Evolutionary conservation across 2,329 filamentous ascomycete genomes (phyloP).

Genomic region (Pseudogymnoascus sp.): DNA sequence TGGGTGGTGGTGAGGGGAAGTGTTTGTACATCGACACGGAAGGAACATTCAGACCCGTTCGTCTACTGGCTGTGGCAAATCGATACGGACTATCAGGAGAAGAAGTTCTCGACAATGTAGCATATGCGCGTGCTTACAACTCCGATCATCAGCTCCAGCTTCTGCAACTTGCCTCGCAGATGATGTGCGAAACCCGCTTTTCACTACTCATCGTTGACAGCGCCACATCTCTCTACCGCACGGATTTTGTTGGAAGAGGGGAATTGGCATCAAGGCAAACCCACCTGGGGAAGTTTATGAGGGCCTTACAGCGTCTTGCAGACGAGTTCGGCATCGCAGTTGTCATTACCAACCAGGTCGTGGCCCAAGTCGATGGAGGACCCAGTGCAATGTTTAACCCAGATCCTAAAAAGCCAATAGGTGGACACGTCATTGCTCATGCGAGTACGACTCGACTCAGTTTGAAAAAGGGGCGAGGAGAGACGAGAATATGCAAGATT

Average conservation of each 20-base stretch:
- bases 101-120: slow-evolving; percentile 96
- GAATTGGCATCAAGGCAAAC: slow-evolving; percentile 91
- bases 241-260: slow-evolving; percentile 92
- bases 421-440: slow-evolving; percentile 97
- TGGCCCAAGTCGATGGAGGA: slow-evolving; percentile 94
- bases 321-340: slow-evolving; percentile 93
- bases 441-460: slow-evolving; percentile 92
- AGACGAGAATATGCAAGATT: slow-evolving; percentile 97
- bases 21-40: slow-evolving; percentile 98
- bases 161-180: slow-evolving; percentile 86
- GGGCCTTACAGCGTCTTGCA: slow-evolving; percentile 68
- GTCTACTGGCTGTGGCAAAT: slow-evolving; percentile 84
- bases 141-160: slow-evolving; percentile 95
- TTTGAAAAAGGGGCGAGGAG: slow-evolving; percentile 87
- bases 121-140: slow-evolving; percentile 96
- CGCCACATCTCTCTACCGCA: slow-evolving; percentile 89
- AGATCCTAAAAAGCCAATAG: slow-evolving; percentile 97
- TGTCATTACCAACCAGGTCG: slow-evolving; percentile 97
- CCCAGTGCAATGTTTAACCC: slow-evolving; percentile 98
- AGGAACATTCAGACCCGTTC: slow-evolving; percentile 90
- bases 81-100: slow-evolving; percentile 91
- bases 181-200: slow-evolving; percentile 99
- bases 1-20: slow-evolving; percentile 97
- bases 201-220: slow-evolving; percentile 94
- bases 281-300: slow-evolving; percentile 82